Base-by-base conservation (phyloP, 805 yeast genomes). In the Torulaspora quercuum region DNA sequence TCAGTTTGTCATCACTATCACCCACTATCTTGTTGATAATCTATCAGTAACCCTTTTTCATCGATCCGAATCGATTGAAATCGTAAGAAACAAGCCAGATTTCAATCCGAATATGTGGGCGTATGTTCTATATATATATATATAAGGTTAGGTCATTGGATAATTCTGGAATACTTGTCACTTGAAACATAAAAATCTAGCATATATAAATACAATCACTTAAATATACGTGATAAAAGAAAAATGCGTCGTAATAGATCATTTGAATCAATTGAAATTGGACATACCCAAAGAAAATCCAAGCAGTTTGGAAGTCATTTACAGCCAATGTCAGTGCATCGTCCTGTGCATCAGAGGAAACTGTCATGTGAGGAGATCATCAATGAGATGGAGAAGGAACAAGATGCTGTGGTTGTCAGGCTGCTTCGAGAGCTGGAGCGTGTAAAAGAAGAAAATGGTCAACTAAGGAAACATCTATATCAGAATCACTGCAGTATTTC, bases 301-400 rank as follows among this genome's bases (percentile, higher is more conserved):
- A 37, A 28, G n/a, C 41, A 37, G 8, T 37, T 37, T 32, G 41
- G 41, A 4, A 14, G 17, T 10, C 37, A 37, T 32, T 11, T 37
- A 24, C 41, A 32, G n/a, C 41, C 41, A 19, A 32, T 37, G 41
- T 31, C 41, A n/a, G 37, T 25, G 24, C 24, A 29, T 17, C 35
- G 41, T 15, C 14, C 35, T 12, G 22, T 19, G 10, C 39, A 33
- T 9, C 39, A 37, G 27, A 42, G 50, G 22, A 44, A 53, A 23
- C 41, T 55, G 9, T 54, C 62, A 5, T 42, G 57, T 18, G 80
- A 73, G 34, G 72, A 74, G 45, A 63, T 75, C 10, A 70, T 78
- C 20, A 78, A 77, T 55, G 62, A 69, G 23, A 73, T 78, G 79
- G 84, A 78, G 45, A 68, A 73, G 39, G 82, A 78, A 50, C 84